A percentile compares a stretch with the other conserved stretches of the same genome.
Conservation (phyloP, 1,139 yeast genomes). For the Pichia sp. region DNA sequence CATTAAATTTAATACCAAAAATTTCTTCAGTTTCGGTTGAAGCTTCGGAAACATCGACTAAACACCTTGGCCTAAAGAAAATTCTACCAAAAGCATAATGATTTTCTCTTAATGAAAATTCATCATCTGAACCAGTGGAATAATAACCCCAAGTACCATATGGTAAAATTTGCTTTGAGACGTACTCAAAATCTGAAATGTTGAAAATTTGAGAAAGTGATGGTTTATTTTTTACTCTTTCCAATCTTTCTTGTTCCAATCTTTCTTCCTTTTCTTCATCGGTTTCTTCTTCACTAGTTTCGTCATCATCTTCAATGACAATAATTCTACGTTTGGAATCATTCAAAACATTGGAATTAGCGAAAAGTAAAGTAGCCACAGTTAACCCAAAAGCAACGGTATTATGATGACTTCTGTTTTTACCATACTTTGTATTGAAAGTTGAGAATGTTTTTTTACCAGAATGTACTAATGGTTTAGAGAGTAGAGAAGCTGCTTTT, state of each 20-base stretch:
- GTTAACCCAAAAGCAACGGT: neutral
- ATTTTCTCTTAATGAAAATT: slow-evolving; percentile 33
- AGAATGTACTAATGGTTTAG: neutral
- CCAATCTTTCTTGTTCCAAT: slow-evolving; percentile 21
- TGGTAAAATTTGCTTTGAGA: slow-evolving; percentile 31
- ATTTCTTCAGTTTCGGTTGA: slow-evolving; percentile 35
- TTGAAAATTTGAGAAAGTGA: slow-evolving; percentile 30
- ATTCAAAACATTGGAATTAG: slow-evolving; percentile 10
- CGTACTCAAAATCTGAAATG: slow-evolving; percentile 33
- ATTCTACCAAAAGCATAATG: slow-evolving; percentile 34
- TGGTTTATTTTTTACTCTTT: slow-evolving; percentile 28
- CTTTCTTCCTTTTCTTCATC: slow-evolving; percentile 24
- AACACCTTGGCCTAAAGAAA: slow-evolving; percentile 41
- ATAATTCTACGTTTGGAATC: slow-evolving; percentile 21
- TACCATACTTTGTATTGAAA: neutral
- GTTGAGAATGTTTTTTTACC: neutral
- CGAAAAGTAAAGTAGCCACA: neutral
- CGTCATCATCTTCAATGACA: slow-evolving; percentile 19
- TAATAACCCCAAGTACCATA: slow-evolving; percentile 32
- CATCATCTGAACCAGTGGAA: slow-evolving; percentile 35
- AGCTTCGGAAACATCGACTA: slow-evolving; percentile 36
- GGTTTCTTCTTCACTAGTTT: slow-evolving; percentile 22
- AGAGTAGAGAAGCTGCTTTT: neutral
- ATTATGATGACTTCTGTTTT: neutral
- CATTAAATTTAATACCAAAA: slow-evolving; percentile 36